Evolutionary conservation across 139 green algal genomes (phyloP), one percentile per base, ranked within the genome.

Genomic region (Chlamydomonas sp.): DNA sequence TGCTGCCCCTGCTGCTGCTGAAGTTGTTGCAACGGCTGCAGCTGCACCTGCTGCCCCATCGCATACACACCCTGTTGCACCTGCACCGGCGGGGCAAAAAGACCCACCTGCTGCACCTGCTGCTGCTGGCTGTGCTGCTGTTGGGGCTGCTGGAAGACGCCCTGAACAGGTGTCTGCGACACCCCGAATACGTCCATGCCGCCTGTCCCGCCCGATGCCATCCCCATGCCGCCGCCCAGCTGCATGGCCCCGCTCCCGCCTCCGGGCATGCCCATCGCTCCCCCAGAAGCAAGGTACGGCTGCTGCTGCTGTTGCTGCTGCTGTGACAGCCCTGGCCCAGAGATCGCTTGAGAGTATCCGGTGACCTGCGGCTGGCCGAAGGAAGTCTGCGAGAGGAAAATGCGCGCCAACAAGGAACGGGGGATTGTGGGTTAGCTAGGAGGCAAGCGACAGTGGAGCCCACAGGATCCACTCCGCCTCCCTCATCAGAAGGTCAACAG

Each of bases 1-100:
- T 60, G 72, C 72, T 78, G 72, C 64, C 8, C 64, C 64, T 69
- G 64, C 80, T 85, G 80, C 80, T 49, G 57, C 64, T 77, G 80
- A 12, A 9, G 8, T 12, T 16, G 9, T 12, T 69, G 64, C 31
- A 20, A 15, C 16, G 80, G 80, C 68, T 85, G 80, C 57, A 85
- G 67, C 67, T 85, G 80, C 16, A 77, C 66, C 17, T 31, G 61
- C 68, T 77, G 80, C 59, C 14, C 57, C 9, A 74, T 5, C 16
- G 66, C 49, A 63, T 85, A 77, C 49, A 77, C 7, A 2, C 49
- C 79, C 58, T 80, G 75, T n/a, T 84, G 79, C 49, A 64, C 63
- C 17, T 6, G 60, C 59, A 15, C 73, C 73, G 4, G 73, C 20
- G 9, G 20, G 20, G 10, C 73, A 78, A 31, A 60, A 64, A 49